A percentile compares a stretch with the other conserved stretches of the same genome.
phyloP scores from a whole-genome alignment of 352 stramenopile species.

The Globisporangium splendens region DNA sequence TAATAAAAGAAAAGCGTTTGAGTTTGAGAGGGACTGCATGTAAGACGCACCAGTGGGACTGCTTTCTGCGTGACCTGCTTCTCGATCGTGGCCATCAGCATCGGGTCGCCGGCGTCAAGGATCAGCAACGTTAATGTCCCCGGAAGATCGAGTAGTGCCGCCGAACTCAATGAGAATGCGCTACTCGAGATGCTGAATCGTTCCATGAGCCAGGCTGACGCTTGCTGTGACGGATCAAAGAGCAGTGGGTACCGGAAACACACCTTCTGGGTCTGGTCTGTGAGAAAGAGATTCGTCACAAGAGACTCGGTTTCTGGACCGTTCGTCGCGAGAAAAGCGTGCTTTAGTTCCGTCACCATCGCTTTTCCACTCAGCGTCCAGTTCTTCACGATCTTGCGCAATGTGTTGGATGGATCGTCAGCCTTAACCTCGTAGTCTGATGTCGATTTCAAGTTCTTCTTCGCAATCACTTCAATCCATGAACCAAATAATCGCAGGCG shows the following conservation, averaged over 20 bases:
- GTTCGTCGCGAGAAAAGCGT: slow-evolving; percentile 28
- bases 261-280: slow-evolving; percentile 43
- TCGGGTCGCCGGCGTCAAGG: slow-evolving; percentile 42
- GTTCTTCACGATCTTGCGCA: slow-evolving; percentile 12
- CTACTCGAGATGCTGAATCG: slow-evolving; percentile 12
- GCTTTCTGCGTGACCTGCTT: slow-evolving; percentile 36
- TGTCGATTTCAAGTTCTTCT: not conserved
- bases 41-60: slow-evolving; percentile 17
- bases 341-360: slow-evolving; percentile 23
- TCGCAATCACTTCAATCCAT: slow-evolving; percentile 20
- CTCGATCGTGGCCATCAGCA: slow-evolving; percentile 32
- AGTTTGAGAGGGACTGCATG: not conserved
- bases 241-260: slow-evolving; percentile 47
- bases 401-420: slow-evolving; percentile 13
- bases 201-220: slow-evolving; percentile 36
- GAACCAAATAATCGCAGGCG: slow-evolving; percentile 16
- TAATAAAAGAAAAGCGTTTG: not conserved
- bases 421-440: slow-evolving; percentile 1
- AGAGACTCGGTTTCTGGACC: slow-evolving; percentile 19
- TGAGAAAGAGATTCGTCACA: slow-evolving; percentile 41
- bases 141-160: not conserved
- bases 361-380: slow-evolving; percentile 28
- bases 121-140: slow-evolving; percentile 17
- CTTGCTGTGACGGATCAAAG: slow-evolving; percentile 39
- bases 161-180: slow-evolving; percentile 1